Percentiles rank a stretch among this genome's conserved stretches.
phyloP scores from a whole-genome alignment of 768 basidiomycete species.

The Cubamyces sp. region DNA sequence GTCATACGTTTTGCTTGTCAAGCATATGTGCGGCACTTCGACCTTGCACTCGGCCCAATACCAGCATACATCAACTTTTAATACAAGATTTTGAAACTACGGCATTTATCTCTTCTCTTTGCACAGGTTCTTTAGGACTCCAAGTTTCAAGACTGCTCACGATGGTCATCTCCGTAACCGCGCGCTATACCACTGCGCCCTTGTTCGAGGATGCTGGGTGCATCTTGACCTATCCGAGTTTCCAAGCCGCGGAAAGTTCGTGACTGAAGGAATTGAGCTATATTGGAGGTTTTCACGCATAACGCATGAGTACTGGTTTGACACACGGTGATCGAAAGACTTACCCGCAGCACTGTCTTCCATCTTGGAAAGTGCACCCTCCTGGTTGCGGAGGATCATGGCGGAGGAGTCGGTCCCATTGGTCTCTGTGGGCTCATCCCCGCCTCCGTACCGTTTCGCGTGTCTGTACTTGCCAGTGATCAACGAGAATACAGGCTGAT shows the following conservation, averaged over 20 bases:
- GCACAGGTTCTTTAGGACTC: too few species aligned
- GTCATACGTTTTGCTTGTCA: background rate
- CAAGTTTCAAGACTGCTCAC: background rate
- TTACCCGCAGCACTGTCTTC: constrained; percentile 74
- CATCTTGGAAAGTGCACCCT: constrained; percentile 56
- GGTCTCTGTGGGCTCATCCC: constrained; percentile 16
- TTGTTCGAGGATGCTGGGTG: constrained; percentile 82
- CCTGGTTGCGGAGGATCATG: constrained; percentile 66
- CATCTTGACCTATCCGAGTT: constrained; percentile 72
- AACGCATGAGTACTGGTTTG: background rate
- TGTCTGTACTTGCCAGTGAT: constrained; percentile 86
- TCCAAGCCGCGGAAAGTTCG: constrained; percentile 86
- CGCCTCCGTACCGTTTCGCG: constrained; percentile 64
- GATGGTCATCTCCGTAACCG: constrained; percentile 55
- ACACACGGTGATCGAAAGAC: constrained; percentile 22
- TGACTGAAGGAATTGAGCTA: constrained; percentile 71
- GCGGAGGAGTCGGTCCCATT: constrained; percentile 40
- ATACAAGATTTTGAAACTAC: too few species aligned
- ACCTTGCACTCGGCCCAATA: too few species aligned
- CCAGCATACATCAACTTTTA: too few species aligned
- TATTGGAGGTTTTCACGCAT: too few species aligned
- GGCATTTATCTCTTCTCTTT: too few species aligned
- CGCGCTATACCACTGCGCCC: constrained; percentile 89
- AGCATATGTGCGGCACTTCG: too few species aligned
- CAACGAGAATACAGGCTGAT: constrained; percentile 83